Evolutionary conservation across 345 rosid species (phyloP), one percentile per base, ranked within the genome.

Genomic region (Euphorbia pulcherrima): DNA sequence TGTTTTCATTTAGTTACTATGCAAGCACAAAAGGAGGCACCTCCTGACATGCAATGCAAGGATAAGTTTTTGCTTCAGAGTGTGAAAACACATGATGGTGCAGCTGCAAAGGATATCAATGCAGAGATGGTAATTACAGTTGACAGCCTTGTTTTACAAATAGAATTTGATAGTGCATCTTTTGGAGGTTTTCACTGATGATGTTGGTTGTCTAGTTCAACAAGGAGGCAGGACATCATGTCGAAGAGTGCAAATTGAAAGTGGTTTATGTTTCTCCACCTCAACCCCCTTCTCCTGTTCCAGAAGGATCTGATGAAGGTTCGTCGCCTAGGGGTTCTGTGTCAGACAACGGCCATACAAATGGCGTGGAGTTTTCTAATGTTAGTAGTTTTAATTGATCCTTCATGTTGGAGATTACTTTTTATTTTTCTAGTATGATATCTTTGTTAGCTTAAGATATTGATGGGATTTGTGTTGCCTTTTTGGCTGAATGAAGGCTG

Each of bases 11-110:
- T 68, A 87, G 96, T 89, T 56, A 89, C 96, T 11, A 87, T 89
- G 96, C 96, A 89, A 85, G 92, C 92, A 0, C 90, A 87, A 64
- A 89, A 85, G 77, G 92, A 89, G 73, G 83, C 86, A 56, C 96
- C 92, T 75, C 28, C 74, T 6, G 96, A 89, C 60, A 81, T 85
- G 92, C 90, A 84, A 72, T 89, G 92, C 84, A 85, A 82, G 83
- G 96, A 89, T 70, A 89, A 89, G 77, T 89, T 89, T 65, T 90
- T 89, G 55, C 87, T 89, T 59, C 96, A 89, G 83, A 84, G 92
- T 72, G 92, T 87, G 23, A 87, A 77, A 67, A 66, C 73, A 0
- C 68, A 68, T 28, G 90, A 85, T 51, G 88, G 86, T 66, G 74
- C 60, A 37, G 26, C 82, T 2, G 69, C 83, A 6, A 89, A 78